These are phyloP conservation scores for Pichia norvegensis DNA, from an alignment of 1,139 yeast species.

Conservation along the genomic window DNA sequence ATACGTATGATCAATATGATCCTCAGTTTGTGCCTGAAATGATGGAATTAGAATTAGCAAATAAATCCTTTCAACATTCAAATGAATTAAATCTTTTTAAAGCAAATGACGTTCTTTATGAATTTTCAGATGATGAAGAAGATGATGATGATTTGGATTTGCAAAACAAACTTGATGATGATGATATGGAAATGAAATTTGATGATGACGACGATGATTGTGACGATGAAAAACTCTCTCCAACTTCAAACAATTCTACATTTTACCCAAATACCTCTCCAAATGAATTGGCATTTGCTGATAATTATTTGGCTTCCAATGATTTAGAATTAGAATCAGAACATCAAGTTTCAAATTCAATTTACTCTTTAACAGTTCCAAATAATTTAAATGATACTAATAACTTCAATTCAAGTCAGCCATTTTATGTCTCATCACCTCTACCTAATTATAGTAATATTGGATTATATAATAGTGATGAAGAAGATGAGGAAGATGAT, in stretches of 20 bases:
- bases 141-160: conserved; percentile 31
- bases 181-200: conserved; percentile 26
- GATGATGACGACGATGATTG: conserved; percentile 25
- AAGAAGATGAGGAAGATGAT: conserved; percentile 22
- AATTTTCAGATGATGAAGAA: conserved; percentile 30
- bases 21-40: conserved; percentile 24
- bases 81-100: conserved; percentile 28
- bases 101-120: conserved; percentile 24
- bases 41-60: conserved; percentile 22
- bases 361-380: conserved; percentile 24
- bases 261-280: background rate
- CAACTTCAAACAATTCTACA: conserved; percentile 2
- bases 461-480: conserved; percentile 7
- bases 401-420: background rate
- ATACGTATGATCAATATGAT: conserved; percentile 20
- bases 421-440: conserved; percentile 5
- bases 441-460: conserved; percentile 2
- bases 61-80: conserved; percentile 25
- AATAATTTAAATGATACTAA: conserved; percentile 9
- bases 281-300: conserved; percentile 6
- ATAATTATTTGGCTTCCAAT: conserved; percentile 4
- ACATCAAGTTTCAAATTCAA: conserved; percentile 15
- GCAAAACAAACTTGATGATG: conserved; percentile 24
- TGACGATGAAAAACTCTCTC: conserved; percentile 14
- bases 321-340: background rate